These are phyloP conservation scores for Talaromyces wortmannii DNA, from an alignment of 495 filamentous ascomycete genomes.

Conservation along the genomic window DNA sequence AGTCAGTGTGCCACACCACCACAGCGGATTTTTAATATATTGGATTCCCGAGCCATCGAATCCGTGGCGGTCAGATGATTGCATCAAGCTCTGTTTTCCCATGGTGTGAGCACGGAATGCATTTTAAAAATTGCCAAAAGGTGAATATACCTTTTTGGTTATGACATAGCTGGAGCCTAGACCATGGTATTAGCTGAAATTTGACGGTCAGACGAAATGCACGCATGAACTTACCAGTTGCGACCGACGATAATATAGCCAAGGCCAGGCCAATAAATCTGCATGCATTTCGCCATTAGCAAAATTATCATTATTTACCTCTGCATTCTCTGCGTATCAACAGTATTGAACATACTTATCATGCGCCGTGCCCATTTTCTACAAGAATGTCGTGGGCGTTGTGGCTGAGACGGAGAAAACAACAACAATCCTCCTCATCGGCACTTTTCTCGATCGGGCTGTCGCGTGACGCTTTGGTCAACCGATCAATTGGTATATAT, in stretches of 20 bases:
- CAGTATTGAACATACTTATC: neutral
- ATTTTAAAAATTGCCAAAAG: neutral
- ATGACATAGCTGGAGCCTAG: slow-evolving; percentile 88
- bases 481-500: too few species aligned
- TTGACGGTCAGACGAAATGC: neutral
- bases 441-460: too few species aligned
- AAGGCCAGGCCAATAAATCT: slow-evolving; percentile 88
- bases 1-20: slow-evolving; percentile 90
- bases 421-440: too few species aligned
- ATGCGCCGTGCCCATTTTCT: slow-evolving; percentile 1
- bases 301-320: too few species aligned
- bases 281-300: neutral
- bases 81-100: slow-evolving; percentile 66
- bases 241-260: slow-evolving; percentile 87
- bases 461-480: too few species aligned
- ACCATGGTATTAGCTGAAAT: slow-evolving; percentile 7
- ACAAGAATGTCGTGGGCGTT: neutral
- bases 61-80: slow-evolving; percentile 82
- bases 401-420: too few species aligned
- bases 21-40: slow-evolving; percentile 85
- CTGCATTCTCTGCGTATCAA: too few species aligned
- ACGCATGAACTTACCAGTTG: slow-evolving; percentile 64
- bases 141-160: slow-evolving; percentile 71
- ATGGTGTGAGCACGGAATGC: neutral
- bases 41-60: slow-evolving; percentile 95